phyloP scores from a whole-genome alignment of 805 yeast species.

The Candida railenensis region DNA sequence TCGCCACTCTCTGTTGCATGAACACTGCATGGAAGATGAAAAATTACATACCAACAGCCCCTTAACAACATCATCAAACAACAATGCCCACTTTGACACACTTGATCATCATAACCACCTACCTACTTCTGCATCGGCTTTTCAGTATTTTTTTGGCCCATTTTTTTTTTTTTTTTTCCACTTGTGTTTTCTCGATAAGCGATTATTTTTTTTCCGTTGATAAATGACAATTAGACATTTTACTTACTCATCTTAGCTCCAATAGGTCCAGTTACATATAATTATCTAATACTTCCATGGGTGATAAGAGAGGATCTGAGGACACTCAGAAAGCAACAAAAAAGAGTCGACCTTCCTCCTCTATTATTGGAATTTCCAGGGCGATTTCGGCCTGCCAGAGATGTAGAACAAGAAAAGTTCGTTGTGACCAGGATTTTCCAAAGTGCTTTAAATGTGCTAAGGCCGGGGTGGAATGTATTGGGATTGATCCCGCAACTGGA shows the following conservation, averaged over 20 bases:
- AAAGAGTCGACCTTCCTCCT: constrained; percentile 3
- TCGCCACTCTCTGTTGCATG: too few species aligned
- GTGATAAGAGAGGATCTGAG: not conserved
- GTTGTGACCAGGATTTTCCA: constrained; percentile 70
- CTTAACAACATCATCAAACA: too few species aligned
- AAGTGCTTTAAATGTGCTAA: constrained; percentile 61
- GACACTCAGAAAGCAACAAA: not conserved
- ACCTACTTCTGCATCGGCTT: too few species aligned
- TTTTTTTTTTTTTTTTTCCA: too few species aligned
- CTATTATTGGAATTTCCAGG: constrained; percentile 39
- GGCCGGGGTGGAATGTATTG: constrained; percentile 73
- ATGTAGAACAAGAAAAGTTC: constrained; percentile 66
- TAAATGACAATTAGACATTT: too few species aligned
- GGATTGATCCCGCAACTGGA: constrained; percentile 86
- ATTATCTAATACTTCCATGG: not conserved
- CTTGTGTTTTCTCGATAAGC: too few species aligned
- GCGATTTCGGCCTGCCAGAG: constrained; percentile 84
- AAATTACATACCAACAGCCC: too few species aligned
- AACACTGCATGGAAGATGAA: too few species aligned
- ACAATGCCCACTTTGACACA: too few species aligned
- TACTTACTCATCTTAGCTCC: not conserved
- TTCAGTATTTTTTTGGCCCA: not conserved
- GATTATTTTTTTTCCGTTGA: not conserved
- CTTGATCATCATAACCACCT: too few species aligned
- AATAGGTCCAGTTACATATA: not conserved